These are phyloP conservation scores for Fallopia convolvulus DNA, from an alignment of 148 eudicot genomes.

Conservation along the genomic window DNA sequence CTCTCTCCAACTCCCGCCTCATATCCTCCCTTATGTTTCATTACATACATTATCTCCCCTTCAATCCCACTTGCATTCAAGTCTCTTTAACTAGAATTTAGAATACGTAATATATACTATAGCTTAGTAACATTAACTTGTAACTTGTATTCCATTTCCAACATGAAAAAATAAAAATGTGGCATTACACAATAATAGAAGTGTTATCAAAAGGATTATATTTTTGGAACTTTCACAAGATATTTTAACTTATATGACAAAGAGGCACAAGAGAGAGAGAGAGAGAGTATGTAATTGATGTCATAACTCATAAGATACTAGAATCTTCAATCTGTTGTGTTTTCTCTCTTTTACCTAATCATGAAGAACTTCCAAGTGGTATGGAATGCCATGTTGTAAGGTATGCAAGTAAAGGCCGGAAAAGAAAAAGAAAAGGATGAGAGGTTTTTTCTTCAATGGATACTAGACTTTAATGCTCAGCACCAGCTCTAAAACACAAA, in stretches of 20 bases:
- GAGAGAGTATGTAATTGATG: background rate
- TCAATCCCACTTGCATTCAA: background rate
- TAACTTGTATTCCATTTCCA: background rate
- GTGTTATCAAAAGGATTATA: background rate
- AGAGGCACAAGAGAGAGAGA: background rate
- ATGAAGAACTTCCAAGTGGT: background rate
- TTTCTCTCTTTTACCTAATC: background rate
- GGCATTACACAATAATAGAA: background rate
- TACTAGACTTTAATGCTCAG: background rate
- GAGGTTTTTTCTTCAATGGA: background rate
- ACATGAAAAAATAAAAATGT: background rate
- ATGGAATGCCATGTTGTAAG: background rate
- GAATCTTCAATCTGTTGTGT: background rate
- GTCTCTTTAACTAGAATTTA: background rate
- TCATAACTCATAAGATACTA: background rate
- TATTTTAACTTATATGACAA: background rate
- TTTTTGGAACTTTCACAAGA: background rate
- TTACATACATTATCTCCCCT: background rate
- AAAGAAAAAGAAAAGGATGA: background rate
- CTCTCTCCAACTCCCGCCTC: background rate
- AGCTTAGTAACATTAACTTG: background rate
- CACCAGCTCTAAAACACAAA: background rate
- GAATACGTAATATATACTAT: background rate
- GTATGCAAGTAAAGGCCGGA: background rate
- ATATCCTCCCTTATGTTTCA: background rate